Base-by-base conservation (phyloP, 2,329 filamentous ascomycete genomes). In the Penicillium frequentans region DNA sequence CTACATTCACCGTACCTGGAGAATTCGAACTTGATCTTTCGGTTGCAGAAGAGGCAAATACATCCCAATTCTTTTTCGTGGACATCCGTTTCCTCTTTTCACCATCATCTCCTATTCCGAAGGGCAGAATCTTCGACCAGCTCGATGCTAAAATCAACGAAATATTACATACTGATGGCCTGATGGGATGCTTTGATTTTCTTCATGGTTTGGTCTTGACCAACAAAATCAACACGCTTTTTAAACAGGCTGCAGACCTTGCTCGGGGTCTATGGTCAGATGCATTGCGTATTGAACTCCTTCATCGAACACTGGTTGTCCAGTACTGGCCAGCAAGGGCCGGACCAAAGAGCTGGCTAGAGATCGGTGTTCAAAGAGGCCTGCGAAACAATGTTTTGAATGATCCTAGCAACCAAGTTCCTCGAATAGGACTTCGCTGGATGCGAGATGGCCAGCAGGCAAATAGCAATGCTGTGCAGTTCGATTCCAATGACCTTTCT, bases 11-110 rank as follows among this genome's bases (percentile, higher is more conserved):
- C 47, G 90, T 98, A 1, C 79, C 85, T 3, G 85, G 85, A 52
- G 93, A 98, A 72, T 97, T 97, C 67, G 93, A 98, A 72, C 85
- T 98, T 21, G 95, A 98, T 70, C 83, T 99, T 51, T 93, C 92
- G 1, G 90, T 98, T 61, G 91, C 90, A 19, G 89, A 93, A 64
- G 93, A 98, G 69, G 89, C 95, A 63, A 85, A 87, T 19, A 81
- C 86, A 31, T 89, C 90, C 53, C 93, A 96, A 67, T 96, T 96
- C 70, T 97, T 90, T 82, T 96, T 98, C 70, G 90, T 98, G 60
- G 93, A 98, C 72, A 87, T 98, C 67, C 86, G 93, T 57, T 92
- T 96, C 65, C 78, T 87, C 14, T 99, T 96, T 71, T 82, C 79
- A 9, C 93, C 93, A 1, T 82, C 86, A 8, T 78, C 82, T 0